A percentile compares a stretch with the other conserved stretches of the same genome.
These are phyloP conservation scores for Pachysandra terminalis DNA, from an alignment of 164 flowering plant species.

Conservation along the genomic window DNA sequence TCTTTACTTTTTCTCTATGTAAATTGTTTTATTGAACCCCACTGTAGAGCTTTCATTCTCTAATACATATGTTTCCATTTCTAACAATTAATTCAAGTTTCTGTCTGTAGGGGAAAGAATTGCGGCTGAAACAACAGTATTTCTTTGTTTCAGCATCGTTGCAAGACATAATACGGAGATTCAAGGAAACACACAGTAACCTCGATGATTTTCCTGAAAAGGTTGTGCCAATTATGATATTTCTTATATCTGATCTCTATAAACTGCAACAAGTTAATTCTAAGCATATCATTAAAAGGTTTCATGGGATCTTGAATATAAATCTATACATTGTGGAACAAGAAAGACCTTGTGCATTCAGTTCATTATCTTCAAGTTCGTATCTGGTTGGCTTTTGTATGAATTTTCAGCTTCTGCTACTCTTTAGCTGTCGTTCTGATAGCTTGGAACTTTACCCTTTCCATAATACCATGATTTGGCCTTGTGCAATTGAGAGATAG, in stretches of 20 bases:
- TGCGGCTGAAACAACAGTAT: slow-evolving; percentile 64
- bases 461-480: background rate
- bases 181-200: slow-evolving; percentile 40
- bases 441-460: background rate
- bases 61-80: background rate
- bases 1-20: background rate
- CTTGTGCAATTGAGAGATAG: background rate
- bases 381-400: background rate
- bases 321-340: background rate
- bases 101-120: slow-evolving; percentile 49
- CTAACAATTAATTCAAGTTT: background rate
- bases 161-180: slow-evolving; percentile 61
- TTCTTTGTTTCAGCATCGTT: slow-evolving; percentile 58
- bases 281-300: background rate
- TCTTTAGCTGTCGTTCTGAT: background rate
- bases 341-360: background rate
- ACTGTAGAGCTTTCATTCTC: no score
- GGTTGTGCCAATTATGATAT: slow-evolving; percentile 21
- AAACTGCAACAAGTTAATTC: background rate
- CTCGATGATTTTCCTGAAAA: slow-evolving; percentile 47
- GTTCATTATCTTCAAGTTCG: background rate
- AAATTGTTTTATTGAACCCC: background rate
- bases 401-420: background rate
- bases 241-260: background rate
- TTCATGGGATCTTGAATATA: background rate